Conservation (phyloP, 768 basidiomycete genomes). For the Boletus tomentosulus region DNA sequence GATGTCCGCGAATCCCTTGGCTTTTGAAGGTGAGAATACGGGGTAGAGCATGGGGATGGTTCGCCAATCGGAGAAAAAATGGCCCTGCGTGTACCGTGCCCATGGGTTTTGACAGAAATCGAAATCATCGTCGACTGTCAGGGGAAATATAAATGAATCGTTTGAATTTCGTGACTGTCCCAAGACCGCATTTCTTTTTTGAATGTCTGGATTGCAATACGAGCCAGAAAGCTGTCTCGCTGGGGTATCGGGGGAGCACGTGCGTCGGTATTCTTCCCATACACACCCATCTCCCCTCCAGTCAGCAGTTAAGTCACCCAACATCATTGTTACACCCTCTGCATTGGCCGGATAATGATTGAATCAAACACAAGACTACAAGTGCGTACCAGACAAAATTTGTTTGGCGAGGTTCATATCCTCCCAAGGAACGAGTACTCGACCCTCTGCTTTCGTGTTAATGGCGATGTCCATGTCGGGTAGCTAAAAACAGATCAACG, state of each 20-base stretch:
- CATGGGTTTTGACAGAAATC: slow-evolving; percentile 82
- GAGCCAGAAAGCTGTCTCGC: slow-evolving; percentile 84
- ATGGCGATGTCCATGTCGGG: slow-evolving; percentile 95
- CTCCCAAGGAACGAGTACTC: slow-evolving; percentile 93
- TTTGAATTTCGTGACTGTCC: slow-evolving; percentile 30
- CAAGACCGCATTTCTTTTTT: slow-evolving; percentile 25
- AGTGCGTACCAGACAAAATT: slow-evolving; percentile 30
- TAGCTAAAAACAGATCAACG: slow-evolving; percentile 41
- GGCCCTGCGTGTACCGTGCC: slow-evolving; percentile 86
- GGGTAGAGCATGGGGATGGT: slow-evolving; percentile 84
- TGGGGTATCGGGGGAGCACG: slow-evolving; percentile 72
- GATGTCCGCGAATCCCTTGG: slow-evolving; percentile 82
- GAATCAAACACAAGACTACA: neutral
- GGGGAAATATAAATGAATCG: slow-evolving; percentile 61
- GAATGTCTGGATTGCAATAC: slow-evolving; percentile 46
- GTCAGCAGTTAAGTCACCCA: slow-evolving; percentile 69
- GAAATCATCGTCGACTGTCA: slow-evolving; percentile 25
- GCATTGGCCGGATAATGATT: neutral
- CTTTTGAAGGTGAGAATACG: slow-evolving; percentile 88
- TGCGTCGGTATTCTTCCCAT: slow-evolving; percentile 94
- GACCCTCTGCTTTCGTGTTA: slow-evolving; percentile 90
- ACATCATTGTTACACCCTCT: slow-evolving; percentile 50
- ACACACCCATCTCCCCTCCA: slow-evolving; percentile 83
- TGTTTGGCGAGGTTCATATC: slow-evolving; percentile 62
- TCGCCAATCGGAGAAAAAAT: slow-evolving; percentile 97